phyloP scores from a whole-genome alignment of 2,329 filamentous ascomycete genomes.

The Colletotrichum tabaci region DNA sequence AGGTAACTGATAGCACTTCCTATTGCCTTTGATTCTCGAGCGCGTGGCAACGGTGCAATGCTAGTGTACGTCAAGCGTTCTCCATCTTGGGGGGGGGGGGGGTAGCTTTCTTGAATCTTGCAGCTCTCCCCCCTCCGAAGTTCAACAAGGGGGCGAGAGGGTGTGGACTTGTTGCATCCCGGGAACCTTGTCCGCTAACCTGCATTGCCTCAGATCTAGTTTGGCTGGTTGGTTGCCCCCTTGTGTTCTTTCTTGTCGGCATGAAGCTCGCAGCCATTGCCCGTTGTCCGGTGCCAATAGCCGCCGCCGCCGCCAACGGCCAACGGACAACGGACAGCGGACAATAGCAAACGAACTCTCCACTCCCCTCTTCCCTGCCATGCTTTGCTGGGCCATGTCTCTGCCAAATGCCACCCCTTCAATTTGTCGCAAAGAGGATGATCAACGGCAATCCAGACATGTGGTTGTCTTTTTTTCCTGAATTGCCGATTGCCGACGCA shows the following conservation, averaged over 20 bases:
- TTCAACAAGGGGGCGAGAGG: not conserved
- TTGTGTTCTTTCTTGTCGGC: not conserved
- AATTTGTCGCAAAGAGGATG: constrained; percentile 13
- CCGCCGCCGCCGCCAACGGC: not conserved
- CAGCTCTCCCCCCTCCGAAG: constrained; percentile 1
- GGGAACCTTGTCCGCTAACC: constrained; percentile 28
- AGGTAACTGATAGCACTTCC: not conserved
- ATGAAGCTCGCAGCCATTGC: no score
- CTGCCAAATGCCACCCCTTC: constrained; percentile 21
- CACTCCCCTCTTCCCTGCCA: not conserved
- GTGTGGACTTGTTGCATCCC: constrained; percentile 18
- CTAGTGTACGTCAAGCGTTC: constrained; percentile 16
- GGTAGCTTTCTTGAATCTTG: constrained; percentile 24
- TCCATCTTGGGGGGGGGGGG: constrained; percentile 5
- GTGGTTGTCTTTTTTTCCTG: not conserved
- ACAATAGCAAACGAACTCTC: not conserved
- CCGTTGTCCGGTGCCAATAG: not conserved
- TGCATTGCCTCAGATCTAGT: not conserved
- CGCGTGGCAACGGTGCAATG: constrained; percentile 30
- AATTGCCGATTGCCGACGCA: constrained; percentile 31
- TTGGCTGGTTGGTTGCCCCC: not conserved
- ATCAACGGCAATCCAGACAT: constrained; percentile 6
- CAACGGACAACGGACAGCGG: constrained; percentile 5
- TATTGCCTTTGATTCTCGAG: not conserved
- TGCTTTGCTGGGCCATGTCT: constrained; percentile 13